Evolutionary conservation across 306 rosid species (phyloP).

Genomic region (Oxytropis ochrocephala): DNA sequence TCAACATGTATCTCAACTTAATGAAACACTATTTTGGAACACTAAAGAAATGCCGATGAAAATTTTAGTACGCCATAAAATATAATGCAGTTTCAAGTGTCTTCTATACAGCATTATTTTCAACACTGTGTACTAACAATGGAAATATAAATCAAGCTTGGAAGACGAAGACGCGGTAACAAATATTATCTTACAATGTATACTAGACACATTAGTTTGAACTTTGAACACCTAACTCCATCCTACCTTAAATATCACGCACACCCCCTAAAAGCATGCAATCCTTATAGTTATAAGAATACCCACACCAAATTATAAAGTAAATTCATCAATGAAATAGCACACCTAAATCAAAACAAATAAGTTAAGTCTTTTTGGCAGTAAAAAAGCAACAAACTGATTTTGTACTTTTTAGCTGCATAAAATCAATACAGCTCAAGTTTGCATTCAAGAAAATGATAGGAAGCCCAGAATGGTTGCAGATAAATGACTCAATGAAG

Average conservation of each 20-base stretch:
- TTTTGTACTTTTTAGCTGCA: constrained; percentile 1
- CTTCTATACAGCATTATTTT: neutral
- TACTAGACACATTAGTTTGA: neutral
- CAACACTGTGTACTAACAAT: neutral
- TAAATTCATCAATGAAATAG: neutral
- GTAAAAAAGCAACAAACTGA: neutral
- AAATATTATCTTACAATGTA: neutral
- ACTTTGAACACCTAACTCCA: neutral
- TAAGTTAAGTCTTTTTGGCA: neutral
- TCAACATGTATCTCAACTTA: neutral
- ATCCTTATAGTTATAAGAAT: neutral
- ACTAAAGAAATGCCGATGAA: neutral
- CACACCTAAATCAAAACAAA: neutral
- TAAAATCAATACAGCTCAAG: constrained; percentile 12
- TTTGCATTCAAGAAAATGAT: neutral
- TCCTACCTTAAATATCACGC: neutral
- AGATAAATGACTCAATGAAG: neutral
- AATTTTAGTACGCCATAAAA: neutral
- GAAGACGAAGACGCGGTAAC: neutral
- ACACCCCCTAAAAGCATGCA: neutral
- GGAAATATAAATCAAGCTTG: neutral
- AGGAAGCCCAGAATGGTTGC: constrained; percentile 6
- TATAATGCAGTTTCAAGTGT: constrained; percentile 1
- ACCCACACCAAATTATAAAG: neutral
- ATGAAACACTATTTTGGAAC: neutral